Evolutionary conservation across 352 stramenopile species (phyloP).

Genomic region (Phytophthora tubulina): DNA sequence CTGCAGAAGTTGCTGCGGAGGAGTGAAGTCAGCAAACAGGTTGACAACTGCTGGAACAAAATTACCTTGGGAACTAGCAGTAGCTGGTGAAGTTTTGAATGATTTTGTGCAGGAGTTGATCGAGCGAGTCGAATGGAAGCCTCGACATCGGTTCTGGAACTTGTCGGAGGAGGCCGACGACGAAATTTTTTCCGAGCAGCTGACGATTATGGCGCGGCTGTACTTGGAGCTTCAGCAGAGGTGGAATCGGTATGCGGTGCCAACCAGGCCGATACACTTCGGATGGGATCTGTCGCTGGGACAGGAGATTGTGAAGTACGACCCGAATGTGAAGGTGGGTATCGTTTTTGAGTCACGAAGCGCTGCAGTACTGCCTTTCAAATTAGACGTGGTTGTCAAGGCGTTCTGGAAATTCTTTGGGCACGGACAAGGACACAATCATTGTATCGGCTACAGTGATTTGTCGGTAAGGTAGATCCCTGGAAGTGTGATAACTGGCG

Average conservation of each 20-base stretch:
- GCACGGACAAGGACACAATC: no score
- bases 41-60: no score
- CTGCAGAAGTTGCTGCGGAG: neutral
- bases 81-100: neutral
- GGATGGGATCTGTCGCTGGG: slow-evolving; percentile 9
- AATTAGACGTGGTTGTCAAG: slow-evolving; percentile 8
- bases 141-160: neutral
- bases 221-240: slow-evolving; percentile 13
- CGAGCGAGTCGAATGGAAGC: neutral
- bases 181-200: slow-evolving; percentile 17
- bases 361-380: slow-evolving; percentile 6
- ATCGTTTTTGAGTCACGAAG: slow-evolving; percentile 5
- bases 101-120: neutral
- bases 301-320: neutral
- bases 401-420: slow-evolving; percentile 18
- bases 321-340: neutral
- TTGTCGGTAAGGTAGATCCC: slow-evolving; percentile 2
- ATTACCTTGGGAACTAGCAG: no score
- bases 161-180: neutral
- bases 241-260: neutral
- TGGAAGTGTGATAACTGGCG: no score
- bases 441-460: neutral
- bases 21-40: neutral
- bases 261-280: slow-evolving; percentile 3
- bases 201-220: neutral